Conservation (phyloP, 306 rosid genomes). For the Phaseolus lunatus region DNA sequence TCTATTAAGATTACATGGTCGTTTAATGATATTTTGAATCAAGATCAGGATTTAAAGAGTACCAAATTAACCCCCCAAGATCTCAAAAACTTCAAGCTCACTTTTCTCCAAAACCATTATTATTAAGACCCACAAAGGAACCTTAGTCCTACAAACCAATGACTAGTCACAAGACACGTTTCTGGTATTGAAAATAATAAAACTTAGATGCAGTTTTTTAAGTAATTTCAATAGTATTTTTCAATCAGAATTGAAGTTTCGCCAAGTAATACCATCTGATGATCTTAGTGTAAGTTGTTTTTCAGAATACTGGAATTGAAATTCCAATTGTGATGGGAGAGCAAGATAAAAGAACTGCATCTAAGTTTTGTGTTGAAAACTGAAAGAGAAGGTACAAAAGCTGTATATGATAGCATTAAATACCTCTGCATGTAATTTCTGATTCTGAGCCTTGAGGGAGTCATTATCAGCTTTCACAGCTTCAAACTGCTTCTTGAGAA, state of each 20-base stretch:
- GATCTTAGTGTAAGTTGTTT: neutral
- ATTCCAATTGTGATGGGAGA: neutral
- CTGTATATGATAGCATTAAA: neutral
- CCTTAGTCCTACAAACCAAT: conserved; percentile 2
- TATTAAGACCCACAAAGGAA: neutral
- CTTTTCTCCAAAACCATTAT: conserved; percentile 1
- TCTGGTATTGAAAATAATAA: neutral
- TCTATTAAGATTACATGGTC: neutral
- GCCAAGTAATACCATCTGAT: neutral
- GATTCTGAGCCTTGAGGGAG: conserved; percentile 74
- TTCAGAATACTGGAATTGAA: neutral
- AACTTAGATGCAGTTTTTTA: neutral
- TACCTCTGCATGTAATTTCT: conserved; percentile 84
- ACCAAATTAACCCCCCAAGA: conserved; percentile 8
- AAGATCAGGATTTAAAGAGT: neutral
- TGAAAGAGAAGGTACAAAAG: neutral
- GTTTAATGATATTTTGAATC: neutral
- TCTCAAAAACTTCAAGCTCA: neutral
- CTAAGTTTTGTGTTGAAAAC: neutral
- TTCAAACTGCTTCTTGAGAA: conserved; percentile 85
- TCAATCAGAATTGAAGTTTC: neutral
- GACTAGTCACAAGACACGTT: neutral
- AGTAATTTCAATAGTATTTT: neutral
- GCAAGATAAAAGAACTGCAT: neutral
- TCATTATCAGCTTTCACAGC: conserved; percentile 80